Evolutionary conservation across 306 rosid species (phyloP), one percentile per base, ranked within the genome.

Genomic region (Geum urbanum): DNA sequence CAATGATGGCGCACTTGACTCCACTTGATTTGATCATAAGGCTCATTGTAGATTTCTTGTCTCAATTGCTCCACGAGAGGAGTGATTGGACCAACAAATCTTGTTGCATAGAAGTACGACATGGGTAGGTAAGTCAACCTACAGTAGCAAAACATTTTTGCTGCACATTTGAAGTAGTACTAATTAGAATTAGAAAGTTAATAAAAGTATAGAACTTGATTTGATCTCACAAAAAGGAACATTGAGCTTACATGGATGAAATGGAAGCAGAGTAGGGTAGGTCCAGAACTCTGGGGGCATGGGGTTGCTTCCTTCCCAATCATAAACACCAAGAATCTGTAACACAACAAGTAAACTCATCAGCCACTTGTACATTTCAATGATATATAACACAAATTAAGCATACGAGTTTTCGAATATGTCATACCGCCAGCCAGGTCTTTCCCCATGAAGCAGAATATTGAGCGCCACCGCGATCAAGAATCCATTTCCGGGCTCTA

Each of bases 261-360:
- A 83, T 3, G 94, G 97, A 57, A 87, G 87, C 65, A 81, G 66
- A 3, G 97, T 77, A 56, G 94, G 94, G 61, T 84, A 81, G 47
- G 68, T 79, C 97, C 96, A 91, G 70, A 89, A 91, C 59, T 89
- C 97, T 0, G 97, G 97, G 1, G 96, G 97, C 88, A 87, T 89
- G 18, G 97, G 97, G 37, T 89, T 91, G 80, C 79, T 76, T 76
- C 96, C 97, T 0, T 49, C 77, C 97, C 97, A 91, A 2, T 89
- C 94, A 71, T 78, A 91, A 35, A 91, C 67, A 13, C 97, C 97
- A 56, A 87, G 86, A 63, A 91, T 81, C 90, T 88, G 13, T 18
- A 51, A 10, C 37, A 58, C 1, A 75, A 27, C 0, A 70, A 44
- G 9, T 70, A 35, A 19, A 56, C 22, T 12, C 37, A 43, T 12